These are phyloP conservation scores for Aleurites moluccanus DNA, from an alignment of 441 rosid genomes.

Conservation along the genomic window DNA sequence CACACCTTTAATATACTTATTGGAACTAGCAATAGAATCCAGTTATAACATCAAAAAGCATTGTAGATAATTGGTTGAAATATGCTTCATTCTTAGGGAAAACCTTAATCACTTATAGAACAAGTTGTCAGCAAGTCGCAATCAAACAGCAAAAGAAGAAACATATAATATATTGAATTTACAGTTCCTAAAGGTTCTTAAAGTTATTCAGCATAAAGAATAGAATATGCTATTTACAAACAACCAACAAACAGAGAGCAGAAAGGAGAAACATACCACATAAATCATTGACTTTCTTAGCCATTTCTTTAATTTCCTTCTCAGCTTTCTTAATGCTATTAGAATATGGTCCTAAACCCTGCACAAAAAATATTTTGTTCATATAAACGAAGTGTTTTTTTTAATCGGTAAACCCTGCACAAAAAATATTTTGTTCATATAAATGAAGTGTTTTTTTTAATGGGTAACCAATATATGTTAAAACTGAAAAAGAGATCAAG, in stretches of 20 bases:
- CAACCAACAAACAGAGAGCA: neutral
- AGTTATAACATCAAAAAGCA: no score
- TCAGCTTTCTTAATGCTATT: slow-evolving; percentile 80
- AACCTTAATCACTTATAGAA: neutral
- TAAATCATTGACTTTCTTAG: slow-evolving; percentile 85
- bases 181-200: no score
- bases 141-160: no score
- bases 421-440: neutral
- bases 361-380: slow-evolving; percentile 12
- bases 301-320: slow-evolving; percentile 91
- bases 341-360: slow-evolving; percentile 97
- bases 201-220: no score
- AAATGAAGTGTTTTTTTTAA: neutral
- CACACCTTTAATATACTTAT: no score
- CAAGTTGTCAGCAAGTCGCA: no score
- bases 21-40: no score
- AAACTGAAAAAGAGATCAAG: neutral
- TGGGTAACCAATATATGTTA: neutral
- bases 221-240: neutral
- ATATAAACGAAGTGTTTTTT: no score
- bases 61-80: no score
- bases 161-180: no score
- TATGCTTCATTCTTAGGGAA: neutral
- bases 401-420: slow-evolving; percentile 83
- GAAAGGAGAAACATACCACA: slow-evolving; percentile 48